Percentiles rank a stretch among this genome's conserved stretches.
These are phyloP conservation scores for Amaranthus palmeri DNA, from an alignment of 148 eudicot species.

Conservation along the genomic window DNA sequence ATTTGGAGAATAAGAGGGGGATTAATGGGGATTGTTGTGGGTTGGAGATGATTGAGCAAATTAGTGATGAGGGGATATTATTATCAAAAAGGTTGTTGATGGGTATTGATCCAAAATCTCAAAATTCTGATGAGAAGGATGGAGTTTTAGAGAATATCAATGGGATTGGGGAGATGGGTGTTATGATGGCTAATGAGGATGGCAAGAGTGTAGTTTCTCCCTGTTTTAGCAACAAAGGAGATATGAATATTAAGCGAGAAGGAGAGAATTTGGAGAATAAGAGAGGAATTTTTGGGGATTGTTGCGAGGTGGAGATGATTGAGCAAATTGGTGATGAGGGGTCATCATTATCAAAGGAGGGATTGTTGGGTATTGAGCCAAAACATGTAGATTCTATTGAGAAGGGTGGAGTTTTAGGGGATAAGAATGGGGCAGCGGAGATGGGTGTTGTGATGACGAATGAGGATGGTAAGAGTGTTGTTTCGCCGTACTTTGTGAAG, in stretches of 20 bases:
- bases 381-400: neutral
- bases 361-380: neutral
- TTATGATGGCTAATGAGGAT: neutral
- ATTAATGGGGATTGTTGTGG: neutral
- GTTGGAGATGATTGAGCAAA: neutral
- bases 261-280: neutral
- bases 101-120: neutral
- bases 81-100: neutral
- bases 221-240: slow-evolving; percentile 1
- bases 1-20: neutral
- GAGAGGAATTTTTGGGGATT: neutral
- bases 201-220: slow-evolving; percentile 1
- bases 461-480: neutral
- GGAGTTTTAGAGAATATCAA: neutral
- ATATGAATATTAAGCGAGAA: neutral
- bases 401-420: neutral
- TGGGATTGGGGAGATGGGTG: neutral
- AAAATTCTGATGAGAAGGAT: neutral
- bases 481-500: neutral
- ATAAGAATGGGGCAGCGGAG: neutral
- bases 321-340: neutral
- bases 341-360: neutral
- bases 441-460: neutral
- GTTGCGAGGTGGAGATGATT: neutral
- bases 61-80: neutral